Percentiles rank a stretch among this genome's conserved stretches.
Conservation (phyloP, 2,329 filamentous ascomycete species). For the Cytospora mali region DNA sequence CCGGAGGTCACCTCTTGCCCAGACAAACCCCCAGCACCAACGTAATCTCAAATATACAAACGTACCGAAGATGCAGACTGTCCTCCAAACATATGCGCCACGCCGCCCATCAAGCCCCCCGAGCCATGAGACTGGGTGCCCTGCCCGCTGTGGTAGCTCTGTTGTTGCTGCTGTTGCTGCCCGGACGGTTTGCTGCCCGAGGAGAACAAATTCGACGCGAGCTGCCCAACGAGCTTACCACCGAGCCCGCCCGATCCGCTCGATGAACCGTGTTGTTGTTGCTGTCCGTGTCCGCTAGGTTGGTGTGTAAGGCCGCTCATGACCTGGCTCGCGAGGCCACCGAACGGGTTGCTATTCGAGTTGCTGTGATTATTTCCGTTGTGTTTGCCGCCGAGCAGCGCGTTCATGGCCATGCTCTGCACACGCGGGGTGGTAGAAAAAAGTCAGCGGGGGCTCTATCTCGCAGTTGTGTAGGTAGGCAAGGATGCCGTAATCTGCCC, state of each 20-base stretch:
- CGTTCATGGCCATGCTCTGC: slow-evolving; percentile 63
- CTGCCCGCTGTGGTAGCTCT: slow-evolving; percentile 54
- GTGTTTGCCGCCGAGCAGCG: slow-evolving; percentile 54
- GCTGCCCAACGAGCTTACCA: slow-evolving; percentile 59
- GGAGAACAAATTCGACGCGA: slow-evolving; percentile 59
- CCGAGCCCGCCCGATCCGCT: slow-evolving; percentile 41
- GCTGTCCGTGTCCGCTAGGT: slow-evolving; percentile 34
- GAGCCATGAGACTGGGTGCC: slow-evolving; percentile 42
- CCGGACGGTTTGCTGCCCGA: slow-evolving; percentile 51
- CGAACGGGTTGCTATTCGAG: slow-evolving; percentile 46
- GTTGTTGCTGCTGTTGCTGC: slow-evolving; percentile 38
- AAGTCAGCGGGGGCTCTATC: slow-evolving; percentile 7
- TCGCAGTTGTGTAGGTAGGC: neutral
- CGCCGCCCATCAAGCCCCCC: slow-evolving; percentile 55
- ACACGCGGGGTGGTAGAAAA: slow-evolving; percentile 14
- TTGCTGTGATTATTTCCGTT: slow-evolving; percentile 40
- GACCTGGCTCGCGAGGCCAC: slow-evolving; percentile 52
- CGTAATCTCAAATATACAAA: slow-evolving; percentile 21
- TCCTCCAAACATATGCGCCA: slow-evolving; percentile 55
- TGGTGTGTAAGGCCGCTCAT: slow-evolving; percentile 42
- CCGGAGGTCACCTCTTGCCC: neutral
- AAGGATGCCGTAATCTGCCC: neutral
- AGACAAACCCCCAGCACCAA: neutral
- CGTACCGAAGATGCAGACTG: slow-evolving; percentile 46
- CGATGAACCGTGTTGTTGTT: slow-evolving; percentile 31